phyloP scores from a whole-genome alignment of 345 rosid species.

The Brassica napus region DNA sequence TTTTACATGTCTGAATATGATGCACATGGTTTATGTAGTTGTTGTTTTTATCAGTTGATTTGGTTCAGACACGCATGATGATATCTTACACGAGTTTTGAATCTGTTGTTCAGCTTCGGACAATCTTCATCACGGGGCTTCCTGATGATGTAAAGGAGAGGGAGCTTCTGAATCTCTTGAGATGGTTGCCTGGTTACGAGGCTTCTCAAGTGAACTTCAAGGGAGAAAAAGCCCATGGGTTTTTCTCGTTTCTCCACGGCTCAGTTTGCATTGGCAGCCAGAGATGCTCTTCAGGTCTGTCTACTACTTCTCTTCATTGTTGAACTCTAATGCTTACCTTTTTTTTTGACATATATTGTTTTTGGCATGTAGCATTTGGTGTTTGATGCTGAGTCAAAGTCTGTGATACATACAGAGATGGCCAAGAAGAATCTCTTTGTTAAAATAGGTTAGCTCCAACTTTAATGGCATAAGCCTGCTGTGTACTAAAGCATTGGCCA shows the following conservation, averaged over 20 bases:
- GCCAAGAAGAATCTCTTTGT: slow-evolving; percentile 98
- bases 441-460: slow-evolving; percentile 68
- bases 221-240: slow-evolving; percentile 94
- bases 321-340: neutral
- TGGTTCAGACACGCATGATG: neutral
- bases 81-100: slow-evolving; percentile 19
- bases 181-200: slow-evolving; percentile 98
- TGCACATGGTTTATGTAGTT: neutral
- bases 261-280: slow-evolving; percentile 80
- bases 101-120: slow-evolving; percentile 66
- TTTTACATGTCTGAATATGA: too few species aligned
- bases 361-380: slow-evolving; percentile 64
- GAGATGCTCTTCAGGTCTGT: slow-evolving; percentile 88
- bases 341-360: neutral
- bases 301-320: neutral
- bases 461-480: neutral
- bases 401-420: slow-evolving; percentile 93
- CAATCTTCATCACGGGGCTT: slow-evolving; percentile 87
- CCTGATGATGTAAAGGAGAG: slow-evolving; percentile 97
- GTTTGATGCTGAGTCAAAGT: slow-evolving; percentile 82
- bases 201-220: slow-evolving; percentile 94
- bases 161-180: slow-evolving; percentile 80
- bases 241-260: slow-evolving; percentile 85
- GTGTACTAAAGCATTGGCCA: slow-evolving; percentile 8
- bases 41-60: neutral